phyloP scores from a whole-genome alignment of 306 rosid species.

The Arachis hypogaea region DNA sequence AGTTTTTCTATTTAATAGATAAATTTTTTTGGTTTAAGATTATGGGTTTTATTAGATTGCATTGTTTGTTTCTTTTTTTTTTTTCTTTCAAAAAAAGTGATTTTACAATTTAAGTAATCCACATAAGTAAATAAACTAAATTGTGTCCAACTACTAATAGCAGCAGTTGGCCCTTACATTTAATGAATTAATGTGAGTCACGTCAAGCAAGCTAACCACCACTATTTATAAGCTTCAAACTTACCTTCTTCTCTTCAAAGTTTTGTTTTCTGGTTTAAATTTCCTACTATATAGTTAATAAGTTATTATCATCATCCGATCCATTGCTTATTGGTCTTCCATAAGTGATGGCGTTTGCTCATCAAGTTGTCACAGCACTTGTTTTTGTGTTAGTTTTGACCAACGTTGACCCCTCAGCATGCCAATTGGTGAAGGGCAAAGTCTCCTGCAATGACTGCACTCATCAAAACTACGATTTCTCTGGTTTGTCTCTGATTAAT shows the following conservation, averaged over 20 bases:
- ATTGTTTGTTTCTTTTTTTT: too few relatives aligned
- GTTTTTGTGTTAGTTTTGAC: conserved; percentile 52
- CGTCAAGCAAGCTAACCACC: conserved; percentile 4
- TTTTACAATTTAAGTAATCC: too few relatives aligned
- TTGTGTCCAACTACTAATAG: conserved; percentile 41
- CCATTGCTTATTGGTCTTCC: conserved; percentile 7
- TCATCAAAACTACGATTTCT: conserved; percentile 44
- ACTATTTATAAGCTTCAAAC: conserved; percentile 36
- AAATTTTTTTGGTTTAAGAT: too few relatives aligned
- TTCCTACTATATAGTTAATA: too few relatives aligned
- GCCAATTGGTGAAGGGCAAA: conserved; percentile 59
- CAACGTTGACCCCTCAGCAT: conserved; percentile 47
- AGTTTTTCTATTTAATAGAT: too few relatives aligned
- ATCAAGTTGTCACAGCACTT: conserved; percentile 46
- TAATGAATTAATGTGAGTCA: conserved; percentile 15
- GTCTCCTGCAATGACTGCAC: conserved; percentile 77
- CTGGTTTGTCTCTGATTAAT: conserved; percentile 53
- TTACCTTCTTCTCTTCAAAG: conserved; percentile 26
- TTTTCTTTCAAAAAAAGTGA: too few relatives aligned
- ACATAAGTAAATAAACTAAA: conserved; percentile 9
- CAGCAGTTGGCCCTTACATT: conserved; percentile 39
- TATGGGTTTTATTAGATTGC: too few relatives aligned
- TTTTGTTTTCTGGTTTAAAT: neutral
- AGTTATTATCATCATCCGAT: too few relatives aligned
- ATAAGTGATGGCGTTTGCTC: conserved; percentile 56